A percentile compares a stretch with the other conserved stretches of the same genome.
Conservation (phyloP, 805 yeast genomes). For the Zygotorulaspora chibaensis region DNA sequence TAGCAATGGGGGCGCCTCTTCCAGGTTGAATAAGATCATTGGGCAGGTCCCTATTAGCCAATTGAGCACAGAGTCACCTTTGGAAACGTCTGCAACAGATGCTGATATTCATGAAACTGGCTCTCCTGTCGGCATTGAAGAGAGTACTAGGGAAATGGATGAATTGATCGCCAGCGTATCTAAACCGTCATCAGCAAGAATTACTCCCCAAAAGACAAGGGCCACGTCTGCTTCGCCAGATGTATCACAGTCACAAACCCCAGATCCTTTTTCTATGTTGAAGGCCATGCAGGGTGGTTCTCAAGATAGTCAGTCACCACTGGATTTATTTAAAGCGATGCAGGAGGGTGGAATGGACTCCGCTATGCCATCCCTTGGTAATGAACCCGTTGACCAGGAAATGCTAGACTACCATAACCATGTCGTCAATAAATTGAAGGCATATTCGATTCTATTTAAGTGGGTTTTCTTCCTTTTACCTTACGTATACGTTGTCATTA, state of each 20-base stretch:
- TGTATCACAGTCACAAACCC: conserved; percentile 16
- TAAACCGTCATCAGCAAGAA: conserved; percentile 7
- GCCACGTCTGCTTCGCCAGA: background rate
- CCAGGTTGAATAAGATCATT: conserved; percentile 48
- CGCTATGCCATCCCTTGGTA: conserved; percentile 7
- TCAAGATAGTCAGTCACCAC: background rate
- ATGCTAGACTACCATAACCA: conserved; percentile 28
- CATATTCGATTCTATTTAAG: conserved; percentile 29
- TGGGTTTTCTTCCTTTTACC: conserved; percentile 33
- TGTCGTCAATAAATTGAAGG: conserved; percentile 29
- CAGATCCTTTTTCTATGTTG: conserved; percentile 27
- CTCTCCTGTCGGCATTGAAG: conserved; percentile 6
- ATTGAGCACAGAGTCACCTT: conserved; percentile 35
- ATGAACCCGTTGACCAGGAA: conserved; percentile 24
- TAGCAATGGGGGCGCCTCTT: conserved; percentile 50
- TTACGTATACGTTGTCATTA: conserved; percentile 28
- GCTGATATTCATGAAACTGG: background rate
- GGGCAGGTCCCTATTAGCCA: conserved; percentile 37
- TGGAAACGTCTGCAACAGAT: conserved; percentile 6
- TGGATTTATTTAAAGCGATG: background rate
- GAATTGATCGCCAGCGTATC: conserved; percentile 18
- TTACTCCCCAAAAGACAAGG: conserved; percentile 3
- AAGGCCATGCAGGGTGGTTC: conserved; percentile 18
- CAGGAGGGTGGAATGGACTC: conserved; percentile 2
- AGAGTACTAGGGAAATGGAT: conserved; percentile 17